phyloP scores from a whole-genome alignment of 352 stramenopile species.

The Phytophthora idaei region DNA sequence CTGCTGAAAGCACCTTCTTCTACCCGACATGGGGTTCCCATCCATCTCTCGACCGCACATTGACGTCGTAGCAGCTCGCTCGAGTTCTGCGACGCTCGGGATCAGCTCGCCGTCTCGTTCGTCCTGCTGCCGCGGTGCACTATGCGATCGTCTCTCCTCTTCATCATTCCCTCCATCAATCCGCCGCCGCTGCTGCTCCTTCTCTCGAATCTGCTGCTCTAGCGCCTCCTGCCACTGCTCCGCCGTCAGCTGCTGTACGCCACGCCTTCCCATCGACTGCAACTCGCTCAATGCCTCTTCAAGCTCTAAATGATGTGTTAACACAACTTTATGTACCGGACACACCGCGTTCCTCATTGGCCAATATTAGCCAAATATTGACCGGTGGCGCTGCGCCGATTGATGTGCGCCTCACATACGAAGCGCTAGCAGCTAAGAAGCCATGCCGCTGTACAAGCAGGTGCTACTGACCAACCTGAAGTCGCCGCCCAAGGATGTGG shows the following conservation, averaged over 20 bases:
- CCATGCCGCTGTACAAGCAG: constrained; percentile 91
- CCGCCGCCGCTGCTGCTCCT: constrained; percentile 28
- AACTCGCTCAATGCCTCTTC: constrained; percentile 8
- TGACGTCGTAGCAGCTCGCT: constrained; percentile 12
- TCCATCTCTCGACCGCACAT: not conserved
- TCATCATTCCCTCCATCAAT: not conserved
- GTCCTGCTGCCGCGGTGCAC: constrained; percentile 25
- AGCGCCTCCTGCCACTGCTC: constrained; percentile 52
- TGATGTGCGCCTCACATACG: constrained; percentile 18
- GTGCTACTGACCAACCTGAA: constrained; percentile 90
- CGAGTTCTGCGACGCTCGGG: constrained; percentile 5
- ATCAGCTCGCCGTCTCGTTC: not conserved
- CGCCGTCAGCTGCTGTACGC: constrained; percentile 46
- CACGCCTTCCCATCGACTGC: constrained; percentile 28
- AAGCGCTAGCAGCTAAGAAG: constrained; percentile 6
- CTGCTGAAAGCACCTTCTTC: constrained; percentile 7
- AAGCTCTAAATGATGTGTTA: not conserved
- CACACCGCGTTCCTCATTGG: constrained; percentile 13
- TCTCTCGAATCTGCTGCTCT: constrained; percentile 57
- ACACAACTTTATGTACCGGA: too few relatives aligned
- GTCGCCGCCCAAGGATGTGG: constrained; percentile 82
- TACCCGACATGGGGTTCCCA: not conserved
- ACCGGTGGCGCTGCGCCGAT: constrained; percentile 19
- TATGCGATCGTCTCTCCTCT: constrained; percentile 21
- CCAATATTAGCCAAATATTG: constrained; percentile 9